phyloP scores from a whole-genome alignment of 352 stramenopile species.

The Phytophthora hybrid region DNA sequence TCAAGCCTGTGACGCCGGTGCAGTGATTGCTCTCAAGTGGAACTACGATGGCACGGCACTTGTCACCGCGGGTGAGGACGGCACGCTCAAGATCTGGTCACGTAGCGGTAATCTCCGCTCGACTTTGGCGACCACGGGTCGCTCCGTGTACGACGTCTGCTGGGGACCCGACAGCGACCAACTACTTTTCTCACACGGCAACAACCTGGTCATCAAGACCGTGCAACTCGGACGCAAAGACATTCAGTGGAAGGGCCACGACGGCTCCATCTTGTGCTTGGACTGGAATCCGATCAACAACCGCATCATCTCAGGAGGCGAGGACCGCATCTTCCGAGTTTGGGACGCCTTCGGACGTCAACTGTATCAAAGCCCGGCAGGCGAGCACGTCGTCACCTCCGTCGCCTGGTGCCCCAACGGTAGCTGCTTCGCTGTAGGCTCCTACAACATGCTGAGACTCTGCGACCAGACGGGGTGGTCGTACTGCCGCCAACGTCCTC shows the following conservation, averaged over 20 bases:
- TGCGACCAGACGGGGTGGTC: slow-evolving; percentile 95
- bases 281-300: slow-evolving; percentile 95
- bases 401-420: slow-evolving; percentile 93
- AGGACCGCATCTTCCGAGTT: slow-evolving; percentile 94
- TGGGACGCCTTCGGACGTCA: slow-evolving; percentile 94
- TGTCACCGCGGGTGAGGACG: slow-evolving; percentile 92
- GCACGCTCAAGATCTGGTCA: slow-evolving; percentile 94
- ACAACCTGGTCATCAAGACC: slow-evolving; percentile 92
- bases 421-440: slow-evolving; percentile 91
- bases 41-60: slow-evolving; percentile 94
- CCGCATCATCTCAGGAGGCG: slow-evolving; percentile 91
- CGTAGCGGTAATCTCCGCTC: slow-evolving; percentile 89
- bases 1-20: slow-evolving; percentile 77
- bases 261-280: slow-evolving; percentile 91
- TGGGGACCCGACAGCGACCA: slow-evolving; percentile 94
- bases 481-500: slow-evolving; percentile 83
- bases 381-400: slow-evolving; percentile 93
- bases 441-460: slow-evolving; percentile 93
- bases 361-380: slow-evolving; percentile 84
- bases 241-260: slow-evolving; percentile 93
- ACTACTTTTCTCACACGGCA: slow-evolving; percentile 89
- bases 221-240: slow-evolving; percentile 89
- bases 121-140: slow-evolving; percentile 82
- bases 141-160: slow-evolving; percentile 89
- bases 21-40: slow-evolving; percentile 93